Percentiles rank a stretch among this genome's conserved stretches.
phyloP scores from a whole-genome alignment of 176 grass and related monocot genomes.

The Raddia guianensis region DNA sequence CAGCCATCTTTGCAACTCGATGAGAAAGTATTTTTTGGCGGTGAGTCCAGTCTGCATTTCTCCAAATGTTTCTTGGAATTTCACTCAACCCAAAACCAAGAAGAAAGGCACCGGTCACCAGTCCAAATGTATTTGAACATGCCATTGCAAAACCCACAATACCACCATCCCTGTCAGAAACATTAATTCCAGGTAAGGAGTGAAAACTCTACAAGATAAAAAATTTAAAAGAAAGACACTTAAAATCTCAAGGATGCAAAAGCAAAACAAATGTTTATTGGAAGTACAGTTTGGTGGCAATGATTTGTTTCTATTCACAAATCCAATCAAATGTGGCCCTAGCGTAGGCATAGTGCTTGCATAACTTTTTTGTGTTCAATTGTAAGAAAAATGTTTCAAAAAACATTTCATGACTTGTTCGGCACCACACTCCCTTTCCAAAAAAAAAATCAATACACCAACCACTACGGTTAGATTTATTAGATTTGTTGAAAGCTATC shows the following conservation, averaged over 20 bases:
- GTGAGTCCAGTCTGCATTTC: conserved; percentile 87
- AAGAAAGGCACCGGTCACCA: conserved; percentile 98
- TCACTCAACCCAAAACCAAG: conserved; percentile 99
- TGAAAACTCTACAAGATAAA: conserved; percentile 11
- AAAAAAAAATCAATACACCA: too few relatives aligned
- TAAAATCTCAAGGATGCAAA: conserved; percentile 8
- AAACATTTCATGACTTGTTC: conserved; percentile 27
- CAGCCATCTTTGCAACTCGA: conserved; percentile 89
- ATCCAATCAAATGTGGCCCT: conserved; percentile 24
- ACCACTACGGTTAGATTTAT: too few relatives aligned
- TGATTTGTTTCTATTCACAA: conserved; percentile 8
- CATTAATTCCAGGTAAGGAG: conserved; percentile 35
- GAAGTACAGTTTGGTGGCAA: neutral
- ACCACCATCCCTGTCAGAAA: conserved; percentile 67
- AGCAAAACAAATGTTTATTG: neutral
- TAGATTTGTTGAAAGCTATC: too few relatives aligned
- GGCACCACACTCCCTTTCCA: neutral
- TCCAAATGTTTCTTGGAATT: conserved; percentile 98
- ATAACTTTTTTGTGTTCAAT: neutral
- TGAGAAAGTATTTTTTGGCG: conserved; percentile 93
- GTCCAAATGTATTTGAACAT: conserved; percentile 98
- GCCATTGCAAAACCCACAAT: conserved; percentile 99
- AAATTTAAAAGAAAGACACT: conserved; percentile 8
- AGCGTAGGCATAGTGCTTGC: conserved; percentile 5
- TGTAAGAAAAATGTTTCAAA: conserved; percentile 1